Conservation (phyloP, 2,329 filamentous ascomycete species). For the Raffaelea albimanens region DNA sequence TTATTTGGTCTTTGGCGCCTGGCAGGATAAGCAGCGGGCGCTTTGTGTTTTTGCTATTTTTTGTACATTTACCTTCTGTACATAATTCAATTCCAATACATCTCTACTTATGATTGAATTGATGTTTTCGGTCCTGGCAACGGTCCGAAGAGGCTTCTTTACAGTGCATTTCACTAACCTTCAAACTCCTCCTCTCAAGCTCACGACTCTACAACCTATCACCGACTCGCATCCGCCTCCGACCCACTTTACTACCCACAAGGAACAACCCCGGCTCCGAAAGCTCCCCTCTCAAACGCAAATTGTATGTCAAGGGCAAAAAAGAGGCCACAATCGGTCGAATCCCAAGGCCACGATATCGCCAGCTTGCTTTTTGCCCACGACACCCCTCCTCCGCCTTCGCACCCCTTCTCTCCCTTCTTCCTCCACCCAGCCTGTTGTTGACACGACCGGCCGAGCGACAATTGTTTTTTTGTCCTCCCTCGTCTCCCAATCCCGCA, state of each 20-base stretch:
- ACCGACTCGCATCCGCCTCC: not conserved
- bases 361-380: not conserved
- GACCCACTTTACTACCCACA: conserved; percentile 4
- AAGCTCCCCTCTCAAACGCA: conserved; percentile 2
- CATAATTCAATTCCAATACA: no score
- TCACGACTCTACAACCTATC: no score
- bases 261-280: conserved; percentile 13
- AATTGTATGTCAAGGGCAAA: not conserved
- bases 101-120: no score
- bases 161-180: no score
- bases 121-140: no score
- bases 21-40: no score
- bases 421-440: not conserved
- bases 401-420: not conserved
- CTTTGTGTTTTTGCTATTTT: no score
- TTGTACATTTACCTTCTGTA: no score
- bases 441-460: not conserved
- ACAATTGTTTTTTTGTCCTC: not conserved
- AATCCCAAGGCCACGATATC: no score
- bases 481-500: not conserved
- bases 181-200: no score
- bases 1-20: no score
- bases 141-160: no score
- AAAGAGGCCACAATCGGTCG: not conserved
- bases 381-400: not conserved